Evolutionary conservation across 2,329 filamentous ascomycete species (phyloP).

Genomic region (Curvularia sp.): DNA sequence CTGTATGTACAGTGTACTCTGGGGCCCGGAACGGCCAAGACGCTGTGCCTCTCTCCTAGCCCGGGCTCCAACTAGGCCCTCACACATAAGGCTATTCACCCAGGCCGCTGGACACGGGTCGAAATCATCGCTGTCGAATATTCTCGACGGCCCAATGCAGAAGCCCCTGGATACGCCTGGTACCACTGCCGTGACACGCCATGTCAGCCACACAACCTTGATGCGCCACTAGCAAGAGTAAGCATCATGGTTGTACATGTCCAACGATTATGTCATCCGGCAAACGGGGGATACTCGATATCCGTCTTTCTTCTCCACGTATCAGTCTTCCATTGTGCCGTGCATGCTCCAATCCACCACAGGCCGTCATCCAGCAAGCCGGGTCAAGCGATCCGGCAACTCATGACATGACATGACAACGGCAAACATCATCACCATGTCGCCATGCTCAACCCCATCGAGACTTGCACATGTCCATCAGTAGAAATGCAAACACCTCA

Average conservation of each 20-base stretch:
- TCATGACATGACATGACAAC: not conserved
- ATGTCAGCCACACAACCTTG: constrained; percentile 2
- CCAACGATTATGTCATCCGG: not conserved
- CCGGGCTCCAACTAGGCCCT: not conserved
- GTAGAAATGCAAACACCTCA: not conserved
- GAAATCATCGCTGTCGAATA: constrained; percentile 2
- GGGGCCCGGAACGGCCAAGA: not conserved
- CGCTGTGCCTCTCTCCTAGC: not conserved
- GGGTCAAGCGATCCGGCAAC: not conserved
- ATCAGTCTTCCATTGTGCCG: not conserved
- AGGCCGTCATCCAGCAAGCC: not conserved
- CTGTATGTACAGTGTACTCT: not conserved
- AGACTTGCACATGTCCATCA: not conserved
- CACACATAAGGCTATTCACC: not conserved
- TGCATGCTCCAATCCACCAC: not conserved
- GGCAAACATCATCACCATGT: not conserved
- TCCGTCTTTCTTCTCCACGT: not conserved
- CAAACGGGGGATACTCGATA: not conserved
- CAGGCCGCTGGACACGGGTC: not conserved
- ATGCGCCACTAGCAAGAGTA: not conserved
- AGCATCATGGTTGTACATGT: not conserved
- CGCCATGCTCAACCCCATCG: not conserved
- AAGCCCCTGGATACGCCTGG: not conserved
- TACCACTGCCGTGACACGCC: constrained; percentile 9
- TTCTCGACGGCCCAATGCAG: constrained; percentile 11